Base-by-base conservation (phyloP, 441 rosid genomes). In the Erysimum cheiri region DNA sequence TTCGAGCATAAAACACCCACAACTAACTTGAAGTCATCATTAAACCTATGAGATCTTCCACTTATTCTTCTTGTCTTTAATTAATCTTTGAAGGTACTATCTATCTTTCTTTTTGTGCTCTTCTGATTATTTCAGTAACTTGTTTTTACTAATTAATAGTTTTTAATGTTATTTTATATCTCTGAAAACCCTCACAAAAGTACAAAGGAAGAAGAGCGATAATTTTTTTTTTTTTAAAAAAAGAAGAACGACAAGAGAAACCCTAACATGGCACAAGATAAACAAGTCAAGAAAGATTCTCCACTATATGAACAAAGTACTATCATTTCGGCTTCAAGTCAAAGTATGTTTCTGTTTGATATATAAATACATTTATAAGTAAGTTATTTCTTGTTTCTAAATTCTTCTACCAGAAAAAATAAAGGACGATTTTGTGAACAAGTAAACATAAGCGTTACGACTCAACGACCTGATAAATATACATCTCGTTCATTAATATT, bases 1-100 rank as follows among this genome's bases (percentile, higher is more conserved):
- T 17, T 46, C 19, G 43, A 63, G 39, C 55, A 77, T 61, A 75
- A 77, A 69, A 57, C 65, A 43, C 76, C 76, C 75, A 60, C 43
- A 80, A 78, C 66, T 72, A 37, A 64, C 53, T 55, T 13, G 41
- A 46, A 55, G 13, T 46, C 72, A 44, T 57, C 65, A 36, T 17
- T 19, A 47, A 56, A 29, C 43, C 37, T 56, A 12, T 11, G 12
- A 19, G 9, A 64, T 55, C 37, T 28, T n/a, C 39, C 50, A 64
- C 29, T 64, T 72, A 29, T 24, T 33, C 41, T 70, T 28, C n/a
- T 31, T 33, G 46, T 52, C 69, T 41, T 32, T 61, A 32, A 19
- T 32, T 61, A 32, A 44, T 28, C 52, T 63, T 14, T 41, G 26
- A 24, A 57, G 65, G 66, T 72, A 24, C 7, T 17, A 8, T 48